Conservation (phyloP, 2,329 filamentous ascomycete species). For the Botrytis galanthina region DNA sequence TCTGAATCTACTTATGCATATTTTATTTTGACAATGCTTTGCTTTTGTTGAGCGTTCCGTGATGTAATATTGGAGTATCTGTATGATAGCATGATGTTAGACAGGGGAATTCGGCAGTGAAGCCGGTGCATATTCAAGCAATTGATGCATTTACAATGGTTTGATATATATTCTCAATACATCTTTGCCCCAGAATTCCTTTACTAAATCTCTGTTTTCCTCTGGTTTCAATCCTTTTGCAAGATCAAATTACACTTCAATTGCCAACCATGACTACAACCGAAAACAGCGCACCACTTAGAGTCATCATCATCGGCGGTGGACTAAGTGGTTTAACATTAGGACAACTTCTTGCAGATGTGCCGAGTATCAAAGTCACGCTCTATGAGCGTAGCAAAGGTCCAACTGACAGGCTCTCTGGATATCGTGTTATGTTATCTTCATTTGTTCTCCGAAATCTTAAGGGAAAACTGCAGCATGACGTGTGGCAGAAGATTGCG, state of each 20-base stretch:
- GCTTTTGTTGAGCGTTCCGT: neutral
- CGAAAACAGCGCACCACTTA: conserved; percentile 18
- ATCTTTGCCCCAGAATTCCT: neutral
- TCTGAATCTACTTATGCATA: neutral
- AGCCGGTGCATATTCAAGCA: neutral
- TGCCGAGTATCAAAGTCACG: conserved; percentile 29
- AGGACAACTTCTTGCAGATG: conserved; percentile 30
- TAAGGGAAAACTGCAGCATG: conserved; percentile 26
- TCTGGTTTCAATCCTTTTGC: neutral
- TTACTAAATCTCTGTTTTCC: no score
- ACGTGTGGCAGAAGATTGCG: conserved; percentile 29
- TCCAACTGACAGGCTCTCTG: conserved; percentile 28
- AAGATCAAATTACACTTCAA: neutral
- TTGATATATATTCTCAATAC: neutral
- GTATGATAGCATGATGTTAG: neutral
- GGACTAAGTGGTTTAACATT: conserved; percentile 33
- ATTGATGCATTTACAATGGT: neutral
- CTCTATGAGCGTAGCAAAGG: conserved; percentile 30
- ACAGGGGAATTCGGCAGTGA: neutral
- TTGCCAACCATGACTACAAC: neutral
- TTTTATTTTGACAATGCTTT: neutral
- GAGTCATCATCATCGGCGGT: conserved; percentile 32
- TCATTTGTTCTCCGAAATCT: conserved; percentile 31
- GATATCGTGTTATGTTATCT: conserved; percentile 35
- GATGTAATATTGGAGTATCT: neutral